These are phyloP conservation scores for Chloromonas sp. DNA, from an alignment of 163 green algal genomes.

Conservation along the genomic window DNA sequence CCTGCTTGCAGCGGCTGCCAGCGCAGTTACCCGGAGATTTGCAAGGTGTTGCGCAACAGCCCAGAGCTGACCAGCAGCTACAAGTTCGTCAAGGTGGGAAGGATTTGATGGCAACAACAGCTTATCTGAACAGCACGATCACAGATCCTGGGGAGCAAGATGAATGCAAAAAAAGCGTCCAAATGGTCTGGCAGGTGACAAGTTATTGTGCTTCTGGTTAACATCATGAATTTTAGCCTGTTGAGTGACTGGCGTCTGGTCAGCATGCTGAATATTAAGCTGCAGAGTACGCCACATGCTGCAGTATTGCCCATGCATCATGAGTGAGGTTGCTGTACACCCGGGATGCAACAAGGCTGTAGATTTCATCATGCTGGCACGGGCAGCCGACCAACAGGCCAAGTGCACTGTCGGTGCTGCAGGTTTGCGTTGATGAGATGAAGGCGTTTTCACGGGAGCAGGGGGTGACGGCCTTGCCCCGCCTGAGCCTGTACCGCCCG, in stretches of 20 bases:
- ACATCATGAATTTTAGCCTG: too few species aligned
- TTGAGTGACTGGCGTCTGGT: too few species aligned
- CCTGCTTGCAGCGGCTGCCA: conserved; percentile 23
- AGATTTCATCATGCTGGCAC: too few species aligned
- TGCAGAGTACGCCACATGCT: too few species aligned
- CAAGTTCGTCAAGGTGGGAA: conserved; percentile 49
- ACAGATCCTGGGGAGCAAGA: background rate
- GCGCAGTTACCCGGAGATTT: conserved; percentile 43
- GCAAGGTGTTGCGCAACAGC: conserved; percentile 25
- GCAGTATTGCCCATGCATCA: too few species aligned
- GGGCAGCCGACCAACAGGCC: too few species aligned
- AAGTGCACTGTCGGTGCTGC: background rate
- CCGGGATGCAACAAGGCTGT: too few species aligned
- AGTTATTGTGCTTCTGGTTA: background rate
- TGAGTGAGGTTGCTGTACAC: too few species aligned
- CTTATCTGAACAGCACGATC: background rate
- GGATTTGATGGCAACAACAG: background rate
- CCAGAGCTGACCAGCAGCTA: conserved; percentile 28
- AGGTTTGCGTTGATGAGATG: conserved; percentile 35
- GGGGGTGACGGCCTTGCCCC: conserved; percentile 41
- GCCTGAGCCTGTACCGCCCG: conserved; percentile 32
- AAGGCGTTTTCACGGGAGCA: conserved; percentile 34
- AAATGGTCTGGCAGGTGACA: background rate
- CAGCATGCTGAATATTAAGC: too few species aligned
- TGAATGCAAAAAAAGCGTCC: background rate